Evolutionary conservation across 2,329 filamentous ascomycete species (phyloP).

Genomic region (Aspergillus novoparasiticus): DNA sequence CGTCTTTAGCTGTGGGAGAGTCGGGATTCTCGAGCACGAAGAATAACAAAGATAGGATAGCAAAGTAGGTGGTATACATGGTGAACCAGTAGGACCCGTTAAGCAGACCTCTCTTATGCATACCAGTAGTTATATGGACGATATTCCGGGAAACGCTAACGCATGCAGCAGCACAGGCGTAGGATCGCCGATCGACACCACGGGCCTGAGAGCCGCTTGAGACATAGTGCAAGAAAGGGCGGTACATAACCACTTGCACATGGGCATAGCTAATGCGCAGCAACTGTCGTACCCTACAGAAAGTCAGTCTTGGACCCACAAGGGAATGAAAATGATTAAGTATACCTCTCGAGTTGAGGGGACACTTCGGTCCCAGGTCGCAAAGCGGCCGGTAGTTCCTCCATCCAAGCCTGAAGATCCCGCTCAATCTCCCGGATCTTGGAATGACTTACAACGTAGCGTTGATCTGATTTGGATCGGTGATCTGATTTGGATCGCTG

Average conservation of each 20-base stretch:
- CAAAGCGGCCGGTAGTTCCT: conserved; percentile 71
- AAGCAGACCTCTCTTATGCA: conserved; percentile 63
- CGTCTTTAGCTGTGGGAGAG: conserved; percentile 64
- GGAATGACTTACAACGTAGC: conserved; percentile 65
- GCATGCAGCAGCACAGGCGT: conserved; percentile 66
- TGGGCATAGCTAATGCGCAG: conserved; percentile 66
- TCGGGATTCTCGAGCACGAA: conserved; percentile 67
- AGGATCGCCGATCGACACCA: conserved; percentile 62
- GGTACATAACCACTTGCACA: conserved; percentile 66
- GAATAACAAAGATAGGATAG: conserved; percentile 65
- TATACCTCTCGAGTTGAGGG: conserved; percentile 74
- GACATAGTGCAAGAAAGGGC: conserved; percentile 67
- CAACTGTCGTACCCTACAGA: conserved; percentile 57
- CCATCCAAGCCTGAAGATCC: conserved; percentile 65
- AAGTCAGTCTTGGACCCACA: neutral
- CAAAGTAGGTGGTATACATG: conserved; percentile 70
- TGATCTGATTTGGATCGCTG: conserved; percentile 48
- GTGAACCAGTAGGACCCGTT: conserved; percentile 69
- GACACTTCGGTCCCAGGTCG: conserved; percentile 77
- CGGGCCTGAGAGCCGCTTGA: conserved; percentile 53
- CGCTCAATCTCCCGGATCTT: conserved; percentile 66
- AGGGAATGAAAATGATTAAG: conserved; percentile 14
- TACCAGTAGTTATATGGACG: conserved; percentile 65
- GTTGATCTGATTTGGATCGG: conserved; percentile 51
- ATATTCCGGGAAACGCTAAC: conserved; percentile 68